Evolutionary conservation across 495 filamentous ascomycete genomes (phyloP).

Genomic region (Penicillium desertorum): DNA sequence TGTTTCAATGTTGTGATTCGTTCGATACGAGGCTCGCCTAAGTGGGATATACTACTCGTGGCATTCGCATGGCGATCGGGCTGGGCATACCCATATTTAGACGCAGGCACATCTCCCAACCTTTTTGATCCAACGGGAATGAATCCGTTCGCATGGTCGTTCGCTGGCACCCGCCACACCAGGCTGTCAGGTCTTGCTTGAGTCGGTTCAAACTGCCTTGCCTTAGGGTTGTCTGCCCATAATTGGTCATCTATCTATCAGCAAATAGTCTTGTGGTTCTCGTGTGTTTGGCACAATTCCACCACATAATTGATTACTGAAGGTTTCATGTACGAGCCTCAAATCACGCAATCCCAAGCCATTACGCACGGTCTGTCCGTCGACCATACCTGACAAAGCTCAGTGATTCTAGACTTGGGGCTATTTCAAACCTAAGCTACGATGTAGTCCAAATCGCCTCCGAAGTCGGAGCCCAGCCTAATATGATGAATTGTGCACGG

Average conservation of each 20-base stretch:
- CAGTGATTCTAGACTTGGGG: not conserved
- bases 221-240: constrained; percentile 9
- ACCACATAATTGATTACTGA: not conserved
- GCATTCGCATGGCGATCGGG: constrained; percentile 11
- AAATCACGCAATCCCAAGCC: not conserved
- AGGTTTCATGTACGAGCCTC: constrained; percentile 2
- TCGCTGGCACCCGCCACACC: constrained; percentile 20
- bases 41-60: constrained; percentile 9
- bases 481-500: not conserved
- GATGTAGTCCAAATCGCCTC: not conserved
- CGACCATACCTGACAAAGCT: not conserved
- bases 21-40: constrained; percentile 9
- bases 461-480: constrained; percentile 10
- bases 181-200: constrained; percentile 17
- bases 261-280: constrained; percentile 11
- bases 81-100: constrained; percentile 9
- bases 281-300: not conserved
- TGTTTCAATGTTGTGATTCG: not conserved
- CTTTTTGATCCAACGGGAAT: constrained; percentile 12
- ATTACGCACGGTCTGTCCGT: not conserved
- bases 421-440: constrained; percentile 4
- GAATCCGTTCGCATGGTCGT: constrained; percentile 13
- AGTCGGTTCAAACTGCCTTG: constrained; percentile 2
- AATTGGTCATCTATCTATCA: constrained; percentile 21
- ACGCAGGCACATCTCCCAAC: constrained; percentile 13